phyloP scores from a whole-genome alignment of 1,284 basidiomycete species.

The Ceratobasidium sp. region DNA sequence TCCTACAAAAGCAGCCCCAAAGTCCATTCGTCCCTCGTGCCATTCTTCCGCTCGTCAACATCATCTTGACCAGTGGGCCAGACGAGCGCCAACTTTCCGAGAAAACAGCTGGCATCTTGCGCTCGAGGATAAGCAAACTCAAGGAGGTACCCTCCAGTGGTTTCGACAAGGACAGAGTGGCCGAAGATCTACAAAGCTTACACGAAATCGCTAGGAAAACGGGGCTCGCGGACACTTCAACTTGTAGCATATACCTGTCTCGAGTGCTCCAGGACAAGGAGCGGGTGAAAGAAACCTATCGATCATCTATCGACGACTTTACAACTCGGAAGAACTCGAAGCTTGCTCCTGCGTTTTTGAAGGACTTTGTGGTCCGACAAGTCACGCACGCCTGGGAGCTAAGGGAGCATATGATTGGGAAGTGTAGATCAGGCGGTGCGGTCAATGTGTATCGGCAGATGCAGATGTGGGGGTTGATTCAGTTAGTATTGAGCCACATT shows the following conservation, averaged over 20 bases:
- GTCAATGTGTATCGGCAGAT: constrained; percentile 77
- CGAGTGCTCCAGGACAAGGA: constrained; percentile 57
- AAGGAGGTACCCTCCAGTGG: constrained; percentile 67
- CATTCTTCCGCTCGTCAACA: constrained; percentile 77
- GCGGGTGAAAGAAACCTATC: constrained; percentile 65
- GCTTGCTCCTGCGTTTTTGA: constrained; percentile 78
- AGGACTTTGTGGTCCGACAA: constrained; percentile 77
- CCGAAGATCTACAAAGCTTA: constrained; percentile 66
- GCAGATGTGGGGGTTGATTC: constrained; percentile 78
- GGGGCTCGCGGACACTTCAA: constrained; percentile 67
- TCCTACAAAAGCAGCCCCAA: constrained; percentile 75
- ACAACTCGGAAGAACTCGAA: constrained; percentile 80
- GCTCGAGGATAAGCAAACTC: constrained; percentile 74
- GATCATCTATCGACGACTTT: constrained; percentile 77
- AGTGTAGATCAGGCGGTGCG: constrained; percentile 59
- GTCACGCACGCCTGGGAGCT: constrained; percentile 73
- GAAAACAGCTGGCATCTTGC: constrained; percentile 82
- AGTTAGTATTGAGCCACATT: constrained; percentile 68
- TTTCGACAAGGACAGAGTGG: constrained; percentile 56
- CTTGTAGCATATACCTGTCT: constrained; percentile 76
- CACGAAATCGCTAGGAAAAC: constrained; percentile 78
- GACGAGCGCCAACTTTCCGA: constrained; percentile 87
- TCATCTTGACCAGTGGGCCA: constrained; percentile 67
- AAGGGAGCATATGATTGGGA: constrained; percentile 63
- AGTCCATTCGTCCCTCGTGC: constrained; percentile 72